Percentiles rank a stretch among this genome's conserved stretches.
These are phyloP conservation scores for Penicillium occitanis DNA, from an alignment of 2,329 filamentous ascomycete genomes.

Conservation along the genomic window DNA sequence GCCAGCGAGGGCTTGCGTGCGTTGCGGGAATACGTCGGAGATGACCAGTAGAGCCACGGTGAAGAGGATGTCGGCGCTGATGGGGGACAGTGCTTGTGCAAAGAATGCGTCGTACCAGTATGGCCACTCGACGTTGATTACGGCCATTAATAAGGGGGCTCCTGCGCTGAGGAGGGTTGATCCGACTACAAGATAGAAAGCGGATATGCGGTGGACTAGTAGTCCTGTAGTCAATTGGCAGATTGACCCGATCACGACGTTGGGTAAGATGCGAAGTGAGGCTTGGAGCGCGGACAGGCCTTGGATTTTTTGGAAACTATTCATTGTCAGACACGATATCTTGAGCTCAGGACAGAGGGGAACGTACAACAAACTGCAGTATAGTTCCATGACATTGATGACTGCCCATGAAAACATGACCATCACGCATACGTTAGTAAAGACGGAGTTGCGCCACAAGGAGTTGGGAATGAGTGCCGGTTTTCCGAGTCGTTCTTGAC, in stretches of 20 bases:
- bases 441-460: conserved; percentile 34
- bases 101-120: conserved; percentile 52
- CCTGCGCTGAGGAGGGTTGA: conserved; percentile 37
- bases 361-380: conserved; percentile 28
- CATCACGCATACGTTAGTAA: conserved; percentile 34
- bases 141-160: conserved; percentile 48
- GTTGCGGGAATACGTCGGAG: conserved; percentile 55
- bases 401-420: conserved; percentile 36
- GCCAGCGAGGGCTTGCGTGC: conserved; percentile 60
- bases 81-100: conserved; percentile 45
- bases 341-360: background rate
- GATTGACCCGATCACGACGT: conserved; percentile 37
- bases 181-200: conserved; percentile 44
- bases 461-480: conserved; percentile 38
- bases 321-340: background rate
- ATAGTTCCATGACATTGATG: conserved; percentile 31
- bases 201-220: conserved; percentile 47
- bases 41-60: conserved; percentile 58
- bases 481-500: conserved; percentile 28
- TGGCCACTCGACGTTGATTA: conserved; percentile 45
- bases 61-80: conserved; percentile 54
- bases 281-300: conserved; percentile 45
- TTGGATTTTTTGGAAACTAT: conserved; percentile 51
- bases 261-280: conserved; percentile 49
- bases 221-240: conserved; percentile 50